Conservation (phyloP, 1,284 basidiomycete genomes). For the Afroboletus lepidellus region DNA sequence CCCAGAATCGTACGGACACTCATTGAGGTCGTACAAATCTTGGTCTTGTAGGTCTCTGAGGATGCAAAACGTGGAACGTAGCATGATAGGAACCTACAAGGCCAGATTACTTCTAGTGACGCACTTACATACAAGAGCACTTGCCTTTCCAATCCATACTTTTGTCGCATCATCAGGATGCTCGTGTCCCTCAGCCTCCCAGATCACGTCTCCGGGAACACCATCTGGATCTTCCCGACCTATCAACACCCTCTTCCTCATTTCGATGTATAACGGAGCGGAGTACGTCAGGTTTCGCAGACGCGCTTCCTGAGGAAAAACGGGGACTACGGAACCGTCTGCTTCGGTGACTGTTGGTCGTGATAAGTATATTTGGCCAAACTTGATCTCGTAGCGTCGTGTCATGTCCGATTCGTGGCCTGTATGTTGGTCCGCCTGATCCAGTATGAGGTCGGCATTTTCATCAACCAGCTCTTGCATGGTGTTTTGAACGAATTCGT, state of each 20-base stretch:
- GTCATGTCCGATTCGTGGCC: slow-evolving; percentile 80
- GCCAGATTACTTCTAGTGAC: slow-evolving; percentile 10
- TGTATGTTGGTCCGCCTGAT: slow-evolving; percentile 95
- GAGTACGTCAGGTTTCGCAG: slow-evolving; percentile 95
- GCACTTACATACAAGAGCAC: slow-evolving; percentile 24
- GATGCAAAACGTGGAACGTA: slow-evolving; percentile 94
- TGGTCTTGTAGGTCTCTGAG: slow-evolving; percentile 78
- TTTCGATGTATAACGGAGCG: slow-evolving; percentile 94
- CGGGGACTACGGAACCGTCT: slow-evolving; percentile 89
- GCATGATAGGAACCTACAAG: slow-evolving; percentile 92
- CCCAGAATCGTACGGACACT: slow-evolving; percentile 97
- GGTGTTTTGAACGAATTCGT: slow-evolving; percentile 99
- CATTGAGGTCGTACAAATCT: slow-evolving; percentile 88
- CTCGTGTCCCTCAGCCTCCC: slow-evolving; percentile 77
- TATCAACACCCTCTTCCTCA: slow-evolving; percentile 83
- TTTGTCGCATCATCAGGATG: slow-evolving; percentile 69
- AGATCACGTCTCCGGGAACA: slow-evolving; percentile 76
- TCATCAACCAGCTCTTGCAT: slow-evolving; percentile 99
- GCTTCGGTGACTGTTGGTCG: slow-evolving; percentile 93
- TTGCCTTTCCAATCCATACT: slow-evolving; percentile 94
- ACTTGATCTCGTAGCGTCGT: slow-evolving; percentile 95
- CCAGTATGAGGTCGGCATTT: slow-evolving; percentile 89
- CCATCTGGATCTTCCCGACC: slow-evolving; percentile 84
- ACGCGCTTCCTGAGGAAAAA: slow-evolving; percentile 98
- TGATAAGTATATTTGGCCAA: slow-evolving; percentile 97